phyloP scores from a whole-genome alignment of 2,329 filamentous ascomycete genomes.

The Colletotrichum plurivorum region DNA sequence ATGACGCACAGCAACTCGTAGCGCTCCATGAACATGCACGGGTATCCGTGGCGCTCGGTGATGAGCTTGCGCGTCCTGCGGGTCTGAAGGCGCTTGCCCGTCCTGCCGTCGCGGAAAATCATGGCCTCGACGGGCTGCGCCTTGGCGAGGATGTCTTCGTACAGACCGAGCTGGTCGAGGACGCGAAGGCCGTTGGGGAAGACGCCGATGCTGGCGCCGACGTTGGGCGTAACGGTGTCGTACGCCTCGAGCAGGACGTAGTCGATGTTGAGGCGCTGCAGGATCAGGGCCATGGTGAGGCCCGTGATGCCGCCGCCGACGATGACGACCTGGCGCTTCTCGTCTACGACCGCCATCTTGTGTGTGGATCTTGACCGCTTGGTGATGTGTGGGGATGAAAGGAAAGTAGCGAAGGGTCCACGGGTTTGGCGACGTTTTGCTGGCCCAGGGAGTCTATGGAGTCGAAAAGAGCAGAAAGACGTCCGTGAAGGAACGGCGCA shows the following conservation, averaged over 20 bases:
- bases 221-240: slow-evolving; percentile 56
- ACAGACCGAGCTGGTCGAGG: slow-evolving; percentile 64
- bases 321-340: slow-evolving; percentile 41
- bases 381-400: not conserved
- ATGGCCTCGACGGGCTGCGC: slow-evolving; percentile 7
- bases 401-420: not conserved
- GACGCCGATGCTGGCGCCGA: slow-evolving; percentile 64
- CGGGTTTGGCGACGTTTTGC: too few relatives aligned
- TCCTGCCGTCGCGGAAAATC: slow-evolving; percentile 14
- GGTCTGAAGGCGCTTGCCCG: slow-evolving; percentile 32
- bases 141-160: slow-evolving; percentile 32
- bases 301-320: slow-evolving; percentile 44
- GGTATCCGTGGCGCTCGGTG: slow-evolving; percentile 47
- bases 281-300: slow-evolving; percentile 49
- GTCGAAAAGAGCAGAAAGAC: too few relatives aligned
- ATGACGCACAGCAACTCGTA: slow-evolving; percentile 51
- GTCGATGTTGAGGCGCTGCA: slow-evolving; percentile 61
- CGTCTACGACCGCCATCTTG: slow-evolving; percentile 14
- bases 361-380: not conserved
- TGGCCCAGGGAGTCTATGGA: too few relatives aligned
- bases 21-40: slow-evolving; percentile 52
- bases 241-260: slow-evolving; percentile 64
- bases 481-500: not conserved
- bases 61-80: slow-evolving; percentile 7
- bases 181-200: slow-evolving; percentile 58